These are phyloP conservation scores for Rutstroemia sp. DNA, from an alignment of 2,329 filamentous ascomycete species.

Conservation along the genomic window DNA sequence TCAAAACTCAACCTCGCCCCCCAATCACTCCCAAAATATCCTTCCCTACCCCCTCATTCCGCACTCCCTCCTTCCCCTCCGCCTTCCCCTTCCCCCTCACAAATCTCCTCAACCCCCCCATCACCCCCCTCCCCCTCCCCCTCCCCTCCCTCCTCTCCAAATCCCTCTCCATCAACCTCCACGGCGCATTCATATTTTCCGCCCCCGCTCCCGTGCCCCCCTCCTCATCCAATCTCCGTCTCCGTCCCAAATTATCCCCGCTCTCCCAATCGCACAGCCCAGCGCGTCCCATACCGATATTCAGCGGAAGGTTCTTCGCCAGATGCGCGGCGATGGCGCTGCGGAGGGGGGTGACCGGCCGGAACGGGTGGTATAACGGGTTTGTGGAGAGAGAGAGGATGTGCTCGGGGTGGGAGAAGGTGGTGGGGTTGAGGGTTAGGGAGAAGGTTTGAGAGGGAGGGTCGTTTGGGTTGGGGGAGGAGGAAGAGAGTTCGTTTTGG, in stretches of 20 bases:
- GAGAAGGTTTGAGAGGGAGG: constrained; percentile 12
- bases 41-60: no score
- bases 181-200: constrained; percentile 8
- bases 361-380: constrained; percentile 25
- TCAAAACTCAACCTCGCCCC: no score
- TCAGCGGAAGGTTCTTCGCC: constrained; percentile 7
- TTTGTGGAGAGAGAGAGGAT: constrained; percentile 15
- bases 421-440: constrained; percentile 14
- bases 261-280: constrained; percentile 29
- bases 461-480: neutral
- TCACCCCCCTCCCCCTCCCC: neutral
- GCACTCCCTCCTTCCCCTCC: neutral
- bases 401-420: constrained; percentile 11
- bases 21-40: no score
- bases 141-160: neutral
- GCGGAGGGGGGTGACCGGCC: constrained; percentile 11
- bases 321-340: constrained; percentile 22
- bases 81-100: neutral
- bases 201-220: neutral
- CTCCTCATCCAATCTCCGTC: neutral
- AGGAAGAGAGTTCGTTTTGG: neutral
- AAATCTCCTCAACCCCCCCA: neutral
- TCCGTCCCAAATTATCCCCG: constrained; percentile 1
- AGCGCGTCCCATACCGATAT: constrained; percentile 13
- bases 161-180: constrained; percentile 9